Evolutionary conservation across 495 filamentous ascomycete genomes (phyloP).

Genomic region (Staphylotrichum longicolle): DNA sequence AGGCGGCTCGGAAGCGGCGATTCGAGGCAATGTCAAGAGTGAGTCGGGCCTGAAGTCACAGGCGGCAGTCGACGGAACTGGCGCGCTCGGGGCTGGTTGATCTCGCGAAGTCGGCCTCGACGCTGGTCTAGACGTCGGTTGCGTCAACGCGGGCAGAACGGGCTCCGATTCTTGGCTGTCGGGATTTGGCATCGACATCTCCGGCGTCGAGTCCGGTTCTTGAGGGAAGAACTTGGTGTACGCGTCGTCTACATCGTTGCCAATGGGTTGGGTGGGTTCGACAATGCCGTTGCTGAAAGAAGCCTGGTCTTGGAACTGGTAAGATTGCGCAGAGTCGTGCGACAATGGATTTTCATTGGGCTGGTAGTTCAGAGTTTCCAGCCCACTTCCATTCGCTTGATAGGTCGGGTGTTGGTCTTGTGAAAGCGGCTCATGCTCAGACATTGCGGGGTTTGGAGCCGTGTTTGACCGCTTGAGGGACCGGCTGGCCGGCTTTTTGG

Average conservation of each 20-base stretch:
- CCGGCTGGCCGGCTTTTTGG: slow-evolving; percentile 21
- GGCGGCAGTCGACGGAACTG: slow-evolving; percentile 16
- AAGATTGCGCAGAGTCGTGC: slow-evolving; percentile 3
- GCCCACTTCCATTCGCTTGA: slow-evolving; percentile 4
- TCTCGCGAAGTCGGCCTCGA: slow-evolving; percentile 28
- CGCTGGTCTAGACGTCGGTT: slow-evolving; percentile 18
- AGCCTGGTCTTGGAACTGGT: background rate
- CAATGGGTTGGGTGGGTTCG: background rate
- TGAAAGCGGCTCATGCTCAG: slow-evolving; percentile 16
- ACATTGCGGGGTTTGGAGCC: slow-evolving; percentile 23
- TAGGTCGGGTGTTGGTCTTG: slow-evolving; percentile 12
- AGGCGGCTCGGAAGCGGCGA: slow-evolving; percentile 29
- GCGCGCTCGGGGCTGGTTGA: background rate
- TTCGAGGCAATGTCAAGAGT: slow-evolving; percentile 18
- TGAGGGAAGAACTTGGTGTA: slow-evolving; percentile 6
- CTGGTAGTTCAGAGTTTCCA: too few relatives aligned
- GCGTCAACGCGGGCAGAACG: slow-evolving; percentile 10
- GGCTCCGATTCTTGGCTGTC: slow-evolving; percentile 21
- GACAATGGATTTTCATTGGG: too few relatives aligned
- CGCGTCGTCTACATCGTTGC: background rate
- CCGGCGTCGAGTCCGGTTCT: slow-evolving; percentile 1
- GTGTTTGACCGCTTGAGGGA: slow-evolving; percentile 32
- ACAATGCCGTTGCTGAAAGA: background rate
- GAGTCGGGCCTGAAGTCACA: slow-evolving; percentile 28
- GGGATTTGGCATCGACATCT: slow-evolving; percentile 16